phyloP scores from a whole-genome alignment of 1,139 yeast species.

The Yamadazyma pseudoaaseri region DNA sequence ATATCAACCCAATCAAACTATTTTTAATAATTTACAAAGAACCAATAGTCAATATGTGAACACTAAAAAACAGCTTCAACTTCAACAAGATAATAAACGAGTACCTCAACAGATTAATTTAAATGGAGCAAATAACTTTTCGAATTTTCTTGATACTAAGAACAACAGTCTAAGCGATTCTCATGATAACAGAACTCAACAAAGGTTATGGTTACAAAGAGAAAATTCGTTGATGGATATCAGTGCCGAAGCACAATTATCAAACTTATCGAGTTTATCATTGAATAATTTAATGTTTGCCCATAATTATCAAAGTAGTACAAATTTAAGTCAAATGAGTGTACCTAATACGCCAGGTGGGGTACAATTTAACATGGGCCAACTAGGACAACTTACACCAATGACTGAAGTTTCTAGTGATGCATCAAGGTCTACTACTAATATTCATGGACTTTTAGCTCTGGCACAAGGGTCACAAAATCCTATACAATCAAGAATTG shows the following conservation, averaged over 20 bases:
- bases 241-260: conserved; percentile 34
- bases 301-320: conserved; percentile 27
- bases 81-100: conserved; percentile 9
- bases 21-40: conserved; percentile 43
- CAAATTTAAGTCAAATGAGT: conserved; percentile 23
- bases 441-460: conserved; percentile 32
- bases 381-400: conserved; percentile 6
- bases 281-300: conserved; percentile 48
- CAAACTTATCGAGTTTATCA: conserved; percentile 45
- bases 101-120: conserved; percentile 6
- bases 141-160: conserved; percentile 26
- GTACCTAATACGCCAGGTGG: conserved; percentile 12
- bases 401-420: conserved; percentile 1
- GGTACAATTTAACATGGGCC: conserved; percentile 3
- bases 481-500: conserved; percentile 67
- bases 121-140: conserved; percentile 32
- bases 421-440: conserved; percentile 9
- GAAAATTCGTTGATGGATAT: conserved; percentile 69
- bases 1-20: conserved; percentile 45
- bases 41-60: conserved; percentile 36
- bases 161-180: conserved; percentile 11
- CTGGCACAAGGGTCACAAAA: conserved; percentile 37
- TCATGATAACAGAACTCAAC: conserved; percentile 60
- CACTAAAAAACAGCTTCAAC: conserved; percentile 21
- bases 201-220: conserved; percentile 77